Base-by-base conservation (phyloP, 352 stramenopile species). In the Halophytophthora polymorphica region DNA sequence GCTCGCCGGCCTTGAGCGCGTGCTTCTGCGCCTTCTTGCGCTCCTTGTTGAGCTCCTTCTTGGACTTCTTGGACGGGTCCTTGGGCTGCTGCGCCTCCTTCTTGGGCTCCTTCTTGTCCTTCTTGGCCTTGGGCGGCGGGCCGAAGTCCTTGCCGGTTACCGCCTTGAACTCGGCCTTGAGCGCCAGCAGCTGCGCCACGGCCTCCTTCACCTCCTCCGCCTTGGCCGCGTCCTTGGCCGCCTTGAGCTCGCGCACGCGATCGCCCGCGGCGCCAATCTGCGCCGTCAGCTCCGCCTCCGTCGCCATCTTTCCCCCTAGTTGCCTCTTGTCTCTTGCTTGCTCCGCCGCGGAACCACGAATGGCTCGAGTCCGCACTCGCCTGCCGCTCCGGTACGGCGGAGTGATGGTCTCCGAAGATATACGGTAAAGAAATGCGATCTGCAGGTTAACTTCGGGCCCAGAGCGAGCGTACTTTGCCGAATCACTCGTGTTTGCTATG, bases 31-130 rank as follows among this genome's bases (percentile, higher is more conserved):
- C 80, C 60, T 93, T 93, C 77, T 93, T 93, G 52, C 73, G 74
- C 66, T 93, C 83, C 67, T 93, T 93, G 69, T 91, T 93, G 13
- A 93, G 69, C 64, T 93, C 77, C 70, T 93, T 93, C 71, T 93
- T 93, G 55, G 73, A 87, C 59, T 89, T 90, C 48, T 89, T 90
- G 33, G 50, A 68, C 6, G 71, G 60, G 21, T 90, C 74, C 21
- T 69, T 69, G 19, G 56, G 31, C 44, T 55, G 43, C 18, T 65
- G 46, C 10, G 45, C 19, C n/a, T 58, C 45, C 1, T 42, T 8
- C 44, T 66, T 43, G 18, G 41, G 28, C 48, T 69, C 47, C 49
- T 84, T 83, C 62, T 83, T 86, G 18, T 83, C 59, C 55, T 79
- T 77, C 66, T 90, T 87, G 45, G 76, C 43, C 66, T 82, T 80